Evolutionary conservation across 192 early-diverging fungal genomes (phyloP).

Genomic region (Mortierella claussenii): DNA sequence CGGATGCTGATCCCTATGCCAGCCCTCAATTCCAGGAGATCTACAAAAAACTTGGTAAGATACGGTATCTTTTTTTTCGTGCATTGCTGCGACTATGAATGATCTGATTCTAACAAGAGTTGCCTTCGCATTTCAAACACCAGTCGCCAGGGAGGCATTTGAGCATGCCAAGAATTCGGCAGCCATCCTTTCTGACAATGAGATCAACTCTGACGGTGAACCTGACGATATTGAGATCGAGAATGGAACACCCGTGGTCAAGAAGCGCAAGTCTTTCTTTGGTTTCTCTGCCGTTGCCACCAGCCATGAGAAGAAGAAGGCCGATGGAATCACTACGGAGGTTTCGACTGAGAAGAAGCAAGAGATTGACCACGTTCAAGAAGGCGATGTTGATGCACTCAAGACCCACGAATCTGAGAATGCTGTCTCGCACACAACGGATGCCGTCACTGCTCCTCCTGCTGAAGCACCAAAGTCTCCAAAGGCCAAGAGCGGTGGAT

Average conservation of each 20-base stretch:
- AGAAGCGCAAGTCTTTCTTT: constrained; percentile 55
- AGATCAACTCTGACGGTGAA: constrained; percentile 50
- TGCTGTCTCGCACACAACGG: constrained; percentile 49
- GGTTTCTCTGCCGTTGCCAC: constrained; percentile 48
- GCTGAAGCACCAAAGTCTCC: constrained; percentile 44
- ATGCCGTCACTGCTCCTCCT: constrained; percentile 30
- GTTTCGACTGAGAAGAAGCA: constrained; percentile 43
- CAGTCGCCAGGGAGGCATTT: constrained; percentile 50
- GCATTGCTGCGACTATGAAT: neutral
- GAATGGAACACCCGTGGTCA: constrained; percentile 39
- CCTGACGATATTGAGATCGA: constrained; percentile 51
- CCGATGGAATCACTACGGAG: constrained; percentile 39
- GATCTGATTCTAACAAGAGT: neutral
- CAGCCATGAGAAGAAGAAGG: constrained; percentile 47
- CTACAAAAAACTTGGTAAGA: constrained; percentile 54
- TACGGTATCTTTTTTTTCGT: neutral
- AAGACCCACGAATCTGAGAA: constrained; percentile 53
- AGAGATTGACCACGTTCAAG: constrained; percentile 46
- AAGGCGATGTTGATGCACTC: constrained; percentile 45
- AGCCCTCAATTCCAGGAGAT: constrained; percentile 47
- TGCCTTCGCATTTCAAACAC: too few species aligned
- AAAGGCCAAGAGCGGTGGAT: constrained; percentile 49
- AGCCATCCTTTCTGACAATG: constrained; percentile 34
- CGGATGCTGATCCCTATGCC: constrained; percentile 13
- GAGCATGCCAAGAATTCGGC: constrained; percentile 43